Conservation (phyloP, 805 yeast genomes). For the Saccharomycopsis sp. region DNA sequence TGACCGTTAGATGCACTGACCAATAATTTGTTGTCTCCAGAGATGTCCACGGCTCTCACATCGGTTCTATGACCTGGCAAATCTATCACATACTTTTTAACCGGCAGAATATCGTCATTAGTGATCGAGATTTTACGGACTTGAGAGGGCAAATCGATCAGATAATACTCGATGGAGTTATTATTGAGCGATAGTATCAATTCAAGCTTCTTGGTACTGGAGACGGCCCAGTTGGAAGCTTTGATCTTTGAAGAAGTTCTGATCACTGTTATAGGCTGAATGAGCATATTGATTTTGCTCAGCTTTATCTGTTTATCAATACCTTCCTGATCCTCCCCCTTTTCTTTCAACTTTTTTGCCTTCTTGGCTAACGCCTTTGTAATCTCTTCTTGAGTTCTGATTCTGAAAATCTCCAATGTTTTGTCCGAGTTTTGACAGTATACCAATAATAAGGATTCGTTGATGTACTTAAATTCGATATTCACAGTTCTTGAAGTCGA, state of each 20-base stretch:
- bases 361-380: constrained; percentile 70
- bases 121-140: constrained; percentile 41
- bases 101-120: constrained; percentile 36
- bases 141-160: constrained; percentile 49
- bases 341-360: constrained; percentile 68
- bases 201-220: constrained; percentile 45
- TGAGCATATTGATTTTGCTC: constrained; percentile 46
- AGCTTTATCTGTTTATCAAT: constrained; percentile 42
- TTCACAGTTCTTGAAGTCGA: constrained; percentile 66
- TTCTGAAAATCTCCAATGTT: constrained; percentile 71
- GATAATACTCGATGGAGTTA: constrained; percentile 69
- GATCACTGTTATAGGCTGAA: constrained; percentile 62
- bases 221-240: constrained; percentile 56
- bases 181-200: constrained; percentile 59
- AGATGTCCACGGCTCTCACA: constrained; percentile 73
- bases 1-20: constrained; percentile 90
- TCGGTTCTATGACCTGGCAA: constrained; percentile 86
- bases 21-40: constrained; percentile 70
- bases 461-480: constrained; percentile 43
- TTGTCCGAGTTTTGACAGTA: constrained; percentile 74
- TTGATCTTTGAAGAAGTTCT: constrained; percentile 61
- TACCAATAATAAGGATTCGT: constrained; percentile 40
- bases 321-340: constrained; percentile 59
- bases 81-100: constrained; percentile 55
- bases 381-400: constrained; percentile 71